Percentiles rank a stretch among this genome's conserved stretches.
phyloP scores from a whole-genome alignment of 768 basidiomycete species.

The Tylopilus vinaceipallidus region DNA sequence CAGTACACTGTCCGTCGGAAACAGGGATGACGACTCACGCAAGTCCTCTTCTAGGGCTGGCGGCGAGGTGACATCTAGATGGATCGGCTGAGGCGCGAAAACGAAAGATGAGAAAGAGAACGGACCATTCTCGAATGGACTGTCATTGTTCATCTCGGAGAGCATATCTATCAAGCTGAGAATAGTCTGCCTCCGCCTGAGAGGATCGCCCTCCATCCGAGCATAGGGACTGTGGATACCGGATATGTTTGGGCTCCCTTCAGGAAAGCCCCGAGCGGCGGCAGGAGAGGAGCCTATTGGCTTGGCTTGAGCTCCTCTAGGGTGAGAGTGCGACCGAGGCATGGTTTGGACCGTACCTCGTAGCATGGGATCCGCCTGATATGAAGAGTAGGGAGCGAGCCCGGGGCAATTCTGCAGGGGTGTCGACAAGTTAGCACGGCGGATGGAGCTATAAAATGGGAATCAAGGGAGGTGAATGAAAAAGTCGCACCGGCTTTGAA shows the following conservation, averaged over 20 bases:
- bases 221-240: constrained; percentile 27
- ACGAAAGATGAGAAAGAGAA: not conserved
- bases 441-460: constrained; percentile 30
- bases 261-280: constrained; percentile 27
- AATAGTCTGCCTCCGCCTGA: constrained; percentile 45
- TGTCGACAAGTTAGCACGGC: constrained; percentile 13
- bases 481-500: constrained; percentile 33
- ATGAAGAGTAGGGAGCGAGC: constrained; percentile 18
- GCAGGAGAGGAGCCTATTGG: constrained; percentile 22
- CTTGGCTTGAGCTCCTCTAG: constrained; percentile 26
- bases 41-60: constrained; percentile 44
- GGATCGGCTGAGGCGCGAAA: constrained; percentile 6
- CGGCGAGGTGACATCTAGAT: constrained; percentile 29
- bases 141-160: constrained; percentile 43
- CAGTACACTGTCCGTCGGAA: constrained; percentile 3
- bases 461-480: constrained; percentile 28
- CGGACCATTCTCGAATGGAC: constrained; percentile 34
- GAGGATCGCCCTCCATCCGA: constrained; percentile 30
- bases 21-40: constrained; percentile 25
- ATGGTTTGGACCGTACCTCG: constrained; percentile 32
- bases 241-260: constrained; percentile 24
- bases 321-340: constrained; percentile 25
- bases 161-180: constrained; percentile 47
- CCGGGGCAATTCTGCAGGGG: constrained; percentile 23
- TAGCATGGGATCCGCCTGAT: constrained; percentile 29